Evolutionary conservation across 148 eudicot genomes (phyloP).

Genomic region (Rhododendron ferrugineum): DNA sequence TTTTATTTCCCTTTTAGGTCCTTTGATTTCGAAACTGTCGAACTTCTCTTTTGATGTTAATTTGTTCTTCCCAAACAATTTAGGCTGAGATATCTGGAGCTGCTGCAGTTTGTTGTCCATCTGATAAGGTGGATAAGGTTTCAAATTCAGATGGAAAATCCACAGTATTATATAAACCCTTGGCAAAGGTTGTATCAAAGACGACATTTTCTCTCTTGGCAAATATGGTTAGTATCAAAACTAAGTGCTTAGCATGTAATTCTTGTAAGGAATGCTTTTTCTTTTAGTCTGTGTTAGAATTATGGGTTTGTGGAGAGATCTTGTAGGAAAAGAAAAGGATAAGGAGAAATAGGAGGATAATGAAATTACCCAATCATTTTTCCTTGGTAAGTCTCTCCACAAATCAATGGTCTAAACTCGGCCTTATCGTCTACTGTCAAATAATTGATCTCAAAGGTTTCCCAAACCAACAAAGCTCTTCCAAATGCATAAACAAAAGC

Average conservation of each 20-base stretch:
- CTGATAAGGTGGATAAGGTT: slow-evolving; percentile 23
- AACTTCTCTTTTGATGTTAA: background rate
- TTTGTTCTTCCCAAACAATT: slow-evolving; percentile 8
- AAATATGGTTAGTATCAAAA: slow-evolving; percentile 54
- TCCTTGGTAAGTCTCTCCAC: background rate
- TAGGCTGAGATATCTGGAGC: slow-evolving; percentile 46
- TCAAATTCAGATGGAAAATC: slow-evolving; percentile 27
- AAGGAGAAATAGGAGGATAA: background rate
- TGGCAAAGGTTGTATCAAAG: slow-evolving; percentile 75
- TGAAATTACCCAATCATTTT: background rate
- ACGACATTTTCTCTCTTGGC: slow-evolving; percentile 53
- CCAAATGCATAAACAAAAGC: background rate
- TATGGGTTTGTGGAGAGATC: background rate
- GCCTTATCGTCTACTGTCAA: background rate
- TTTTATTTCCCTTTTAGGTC: background rate
- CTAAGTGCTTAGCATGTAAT: background rate
- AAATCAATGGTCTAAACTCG: background rate
- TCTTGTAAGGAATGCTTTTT: background rate
- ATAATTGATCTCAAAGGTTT: background rate
- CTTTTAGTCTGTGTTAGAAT: background rate
- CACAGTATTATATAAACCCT: slow-evolving; percentile 60
- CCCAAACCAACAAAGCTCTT: background rate
- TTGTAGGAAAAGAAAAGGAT: background rate
- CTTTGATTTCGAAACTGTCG: no score
- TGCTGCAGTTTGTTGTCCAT: slow-evolving; percentile 23